A percentile compares a stretch with the other conserved stretches of the same genome.
These are phyloP conservation scores for Colletotrichum cereale DNA, from an alignment of 2,329 filamentous ascomycete species.

Conservation along the genomic window DNA sequence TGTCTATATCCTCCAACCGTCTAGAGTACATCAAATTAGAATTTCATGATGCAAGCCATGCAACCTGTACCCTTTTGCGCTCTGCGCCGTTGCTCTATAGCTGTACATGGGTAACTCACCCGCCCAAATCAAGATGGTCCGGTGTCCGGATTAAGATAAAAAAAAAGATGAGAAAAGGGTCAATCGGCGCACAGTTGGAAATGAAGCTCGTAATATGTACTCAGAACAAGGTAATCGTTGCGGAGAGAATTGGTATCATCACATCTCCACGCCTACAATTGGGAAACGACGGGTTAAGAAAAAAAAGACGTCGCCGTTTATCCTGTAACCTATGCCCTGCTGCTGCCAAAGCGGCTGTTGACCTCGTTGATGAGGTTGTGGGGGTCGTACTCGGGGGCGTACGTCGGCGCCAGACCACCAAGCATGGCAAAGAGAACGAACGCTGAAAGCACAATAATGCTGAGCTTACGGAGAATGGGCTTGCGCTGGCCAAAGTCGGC, in stretches of 20 bases:
- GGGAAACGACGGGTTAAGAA: conserved; percentile 13
- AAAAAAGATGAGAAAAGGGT: neutral
- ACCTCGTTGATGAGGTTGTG: conserved; percentile 62
- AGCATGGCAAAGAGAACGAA: conserved; percentile 78
- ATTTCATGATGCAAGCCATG: conserved; percentile 53
- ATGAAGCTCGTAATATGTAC: conserved; percentile 38
- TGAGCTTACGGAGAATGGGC: conserved; percentile 82
- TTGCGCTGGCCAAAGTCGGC: conserved; percentile 85
- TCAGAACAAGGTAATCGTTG: conserved; percentile 36
- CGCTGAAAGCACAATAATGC: conserved; percentile 74
- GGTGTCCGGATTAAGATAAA: conserved; percentile 20
- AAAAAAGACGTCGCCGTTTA: conserved; percentile 2
- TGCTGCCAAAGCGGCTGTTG: conserved; percentile 62
- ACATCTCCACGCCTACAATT: conserved; percentile 32
- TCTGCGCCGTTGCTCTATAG: conserved; percentile 54
- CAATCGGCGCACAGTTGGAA: conserved; percentile 20
- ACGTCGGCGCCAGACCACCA: conserved; percentile 73
- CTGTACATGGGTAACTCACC: conserved; percentile 46
- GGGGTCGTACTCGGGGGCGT: conserved; percentile 67
- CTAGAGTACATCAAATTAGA: conserved; percentile 58
- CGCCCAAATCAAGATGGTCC: conserved; percentile 12
- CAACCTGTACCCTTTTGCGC: conserved; percentile 49
- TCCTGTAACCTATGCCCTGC: conserved; percentile 31
- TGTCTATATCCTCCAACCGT: conserved; percentile 56
- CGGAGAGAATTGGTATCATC: conserved; percentile 33